These are phyloP conservation scores for Boletus vinaceobasis DNA, from an alignment of 768 basidiomycete genomes.

Conservation along the genomic window DNA sequence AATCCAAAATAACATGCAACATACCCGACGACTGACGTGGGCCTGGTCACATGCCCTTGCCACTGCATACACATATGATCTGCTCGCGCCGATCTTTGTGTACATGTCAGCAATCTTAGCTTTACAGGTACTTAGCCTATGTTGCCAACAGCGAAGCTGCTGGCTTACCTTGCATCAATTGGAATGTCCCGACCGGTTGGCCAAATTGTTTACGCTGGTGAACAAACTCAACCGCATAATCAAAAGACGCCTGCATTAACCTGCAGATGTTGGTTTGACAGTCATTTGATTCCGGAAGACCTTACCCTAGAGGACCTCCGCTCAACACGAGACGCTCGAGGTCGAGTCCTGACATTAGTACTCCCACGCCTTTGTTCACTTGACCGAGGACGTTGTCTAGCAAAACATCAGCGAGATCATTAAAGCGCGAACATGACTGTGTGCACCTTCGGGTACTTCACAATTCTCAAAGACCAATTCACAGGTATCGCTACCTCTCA, in stretches of 20 bases:
- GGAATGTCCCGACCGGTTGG: constrained; percentile 83
- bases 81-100: constrained; percentile 82
- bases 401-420: not conserved
- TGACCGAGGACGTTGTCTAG: constrained; percentile 82
- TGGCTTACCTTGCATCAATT: constrained; percentile 85
- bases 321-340: constrained; percentile 88
- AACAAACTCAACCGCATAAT: constrained; percentile 83
- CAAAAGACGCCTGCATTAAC: constrained; percentile 92
- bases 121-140: constrained; percentile 24
- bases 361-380: constrained; percentile 74
- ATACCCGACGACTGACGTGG: constrained; percentile 70
- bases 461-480: constrained; percentile 92
- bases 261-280: constrained; percentile 35
- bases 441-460: constrained; percentile 78
- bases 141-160: not conserved
- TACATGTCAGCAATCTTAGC: constrained; percentile 93
- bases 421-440: not conserved
- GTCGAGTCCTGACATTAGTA: constrained; percentile 94
- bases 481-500: constrained; percentile 94
- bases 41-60: constrained; percentile 84
- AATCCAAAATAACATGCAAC: constrained; percentile 23
- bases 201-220: constrained; percentile 93
- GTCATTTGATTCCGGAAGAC: not conserved
- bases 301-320: constrained; percentile 86
- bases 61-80: constrained; percentile 91